These are phyloP conservation scores for Globisporangium iwayamae DNA, from an alignment of 352 stramenopile genomes.

Conservation along the genomic window DNA sequence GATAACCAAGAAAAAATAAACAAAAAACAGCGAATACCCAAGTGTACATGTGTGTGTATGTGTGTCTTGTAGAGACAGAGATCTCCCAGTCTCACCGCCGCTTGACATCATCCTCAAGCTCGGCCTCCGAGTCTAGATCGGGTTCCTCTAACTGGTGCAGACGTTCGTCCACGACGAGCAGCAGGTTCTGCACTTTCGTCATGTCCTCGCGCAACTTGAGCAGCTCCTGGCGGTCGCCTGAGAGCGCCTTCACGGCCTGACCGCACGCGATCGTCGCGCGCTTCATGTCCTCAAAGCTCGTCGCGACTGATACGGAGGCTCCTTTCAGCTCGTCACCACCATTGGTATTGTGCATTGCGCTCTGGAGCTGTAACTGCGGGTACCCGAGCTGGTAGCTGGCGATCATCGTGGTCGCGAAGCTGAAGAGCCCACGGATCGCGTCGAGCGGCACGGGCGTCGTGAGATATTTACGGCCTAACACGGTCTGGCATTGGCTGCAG, in stretches of 20 bases:
- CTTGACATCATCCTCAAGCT: conserved; percentile 8
- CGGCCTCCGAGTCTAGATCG: conserved; percentile 38
- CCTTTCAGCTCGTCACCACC: not conserved
- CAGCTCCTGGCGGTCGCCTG: conserved; percentile 47
- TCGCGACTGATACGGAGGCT: conserved; percentile 2
- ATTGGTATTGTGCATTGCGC: not conserved
- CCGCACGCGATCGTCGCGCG: conserved; percentile 28
- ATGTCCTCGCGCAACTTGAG: conserved; percentile 61
- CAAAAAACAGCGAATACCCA: not conserved
- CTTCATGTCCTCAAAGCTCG: conserved; percentile 26
- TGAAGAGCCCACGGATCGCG: conserved; percentile 62
- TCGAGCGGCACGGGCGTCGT: conserved; percentile 65
- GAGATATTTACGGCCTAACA: conserved; percentile 74
- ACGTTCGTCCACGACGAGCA: conserved; percentile 72
- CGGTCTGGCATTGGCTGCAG: conserved; percentile 76
- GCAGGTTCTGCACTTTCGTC: conserved; percentile 71
- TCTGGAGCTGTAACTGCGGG: conserved; percentile 24
- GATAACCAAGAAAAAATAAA: not conserved
- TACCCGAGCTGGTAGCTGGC: conserved; percentile 80
- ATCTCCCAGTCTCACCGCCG: not conserved
- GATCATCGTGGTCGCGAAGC: conserved; percentile 69
- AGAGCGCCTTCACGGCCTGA: conserved; percentile 33
- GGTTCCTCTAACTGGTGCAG: conserved; percentile 59
- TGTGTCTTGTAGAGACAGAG: not conserved
- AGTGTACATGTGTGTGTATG: not conserved